Evolutionary conservation across 1,284 basidiomycete species (phyloP), one percentile per base, ranked within the genome.

Genomic region (Ustilago lituana): DNA sequence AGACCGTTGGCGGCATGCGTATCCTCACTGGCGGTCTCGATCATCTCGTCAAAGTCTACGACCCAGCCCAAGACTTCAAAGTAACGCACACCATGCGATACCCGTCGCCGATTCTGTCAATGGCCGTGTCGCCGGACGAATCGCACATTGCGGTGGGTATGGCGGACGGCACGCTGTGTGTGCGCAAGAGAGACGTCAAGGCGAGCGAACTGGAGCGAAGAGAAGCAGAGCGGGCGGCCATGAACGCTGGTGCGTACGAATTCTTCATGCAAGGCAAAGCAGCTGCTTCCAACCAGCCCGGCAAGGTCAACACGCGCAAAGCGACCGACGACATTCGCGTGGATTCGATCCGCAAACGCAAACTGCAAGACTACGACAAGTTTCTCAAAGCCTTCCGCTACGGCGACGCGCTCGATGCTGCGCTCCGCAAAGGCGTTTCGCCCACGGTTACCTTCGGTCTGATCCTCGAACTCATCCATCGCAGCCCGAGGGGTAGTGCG

Each of bases 61-160:
- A 98, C 81, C 76, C 78, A 22, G 79, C 83, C 11, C 89, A 95
- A 44, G 89, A 91, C 78, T 80, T 75, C 56, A 90, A 90, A 33
- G 96, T 98, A 26, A 90, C 95, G 9, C 96, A 99, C 82, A 98
- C 96, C 0, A 98, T 99, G 93, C 90, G 95, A 37, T 98, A 98
- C 82, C 92, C 94, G 3, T 92, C 94, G 1, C 93, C 94, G 1
- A 85, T 99, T 4, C 85, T 99, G 5, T 93, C 89, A 77, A 85
- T 98, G 40, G 94, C 93, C 92, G 60, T 98, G 91, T 64, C 95
- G 89, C 94, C 94, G 17, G 95, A 98, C 82, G 93, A 96, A 79
- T 95, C 93, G 2, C 94, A 98, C 78, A 91, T 98, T 44, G 92
- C 92, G 0, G 92, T 91, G 2, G 96, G 95, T 23, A 93, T 98